A percentile compares a stretch with the other conserved stretches of the same genome.
Conservation (phyloP, 106 monocot species). For the Iris macrosiphon region DNA sequence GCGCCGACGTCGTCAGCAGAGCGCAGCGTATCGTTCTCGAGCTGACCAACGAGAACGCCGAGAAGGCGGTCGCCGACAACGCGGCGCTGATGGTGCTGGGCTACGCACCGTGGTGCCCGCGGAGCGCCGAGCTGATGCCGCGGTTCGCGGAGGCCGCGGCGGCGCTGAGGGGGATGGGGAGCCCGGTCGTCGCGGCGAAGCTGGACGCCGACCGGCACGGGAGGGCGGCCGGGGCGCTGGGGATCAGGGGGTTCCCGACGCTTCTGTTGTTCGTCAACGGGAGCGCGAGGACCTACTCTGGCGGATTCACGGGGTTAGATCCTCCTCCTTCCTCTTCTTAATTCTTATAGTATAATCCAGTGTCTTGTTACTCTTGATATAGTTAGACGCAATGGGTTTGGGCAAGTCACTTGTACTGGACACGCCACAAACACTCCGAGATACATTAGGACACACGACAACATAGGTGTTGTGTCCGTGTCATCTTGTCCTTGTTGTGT, state of each 20-base stretch:
- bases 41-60: constrained; percentile 69
- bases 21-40: constrained; percentile 77
- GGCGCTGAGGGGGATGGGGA: constrained; percentile 53
- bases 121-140: constrained; percentile 94
- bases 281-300: constrained; percentile 35
- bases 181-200: constrained; percentile 70
- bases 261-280: constrained; percentile 83
- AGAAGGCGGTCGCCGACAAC: constrained; percentile 49
- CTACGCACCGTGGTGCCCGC: constrained; percentile 79
- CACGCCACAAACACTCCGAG: too few relatives aligned
- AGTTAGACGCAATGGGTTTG: too few relatives aligned
- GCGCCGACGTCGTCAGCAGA: constrained; percentile 43
- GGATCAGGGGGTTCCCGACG: constrained; percentile 80
- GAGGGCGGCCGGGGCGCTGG: constrained; percentile 60
- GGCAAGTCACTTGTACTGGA: too few relatives aligned
- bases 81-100: constrained; percentile 72
- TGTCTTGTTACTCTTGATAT: too few relatives aligned
- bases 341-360: too few relatives aligned
- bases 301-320: constrained; percentile 65
- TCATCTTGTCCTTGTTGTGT: too few relatives aligned
- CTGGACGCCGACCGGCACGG: constrained; percentile 74
- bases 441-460: too few relatives aligned
- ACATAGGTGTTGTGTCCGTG: too few relatives aligned
- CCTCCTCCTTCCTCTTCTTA: neutral
- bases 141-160: constrained; percentile 74